A percentile compares a stretch with the other conserved stretches of the same genome.
These are phyloP conservation scores for Stromatinia cepivora DNA, from an alignment of 2,329 filamentous ascomycete species.

Conservation along the genomic window DNA sequence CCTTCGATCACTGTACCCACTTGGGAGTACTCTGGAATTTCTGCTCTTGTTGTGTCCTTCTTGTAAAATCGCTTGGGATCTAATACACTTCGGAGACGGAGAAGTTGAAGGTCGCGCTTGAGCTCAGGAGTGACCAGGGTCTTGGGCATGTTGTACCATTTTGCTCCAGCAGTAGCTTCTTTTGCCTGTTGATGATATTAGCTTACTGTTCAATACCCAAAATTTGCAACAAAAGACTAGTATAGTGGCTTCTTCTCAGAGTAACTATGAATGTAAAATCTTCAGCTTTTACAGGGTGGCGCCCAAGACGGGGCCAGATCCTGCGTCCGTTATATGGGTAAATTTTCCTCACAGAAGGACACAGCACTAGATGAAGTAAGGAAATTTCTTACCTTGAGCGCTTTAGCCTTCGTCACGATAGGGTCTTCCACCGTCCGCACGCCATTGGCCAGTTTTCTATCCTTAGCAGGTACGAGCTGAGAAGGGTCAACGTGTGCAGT, in stretches of 20 bases:
- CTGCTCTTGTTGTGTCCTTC: slow-evolving; percentile 70
- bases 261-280: slow-evolving; percentile 65
- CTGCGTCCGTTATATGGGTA: slow-evolving; percentile 74
- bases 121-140: slow-evolving; percentile 82
- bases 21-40: slow-evolving; percentile 75
- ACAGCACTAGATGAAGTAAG: slow-evolving; percentile 24
- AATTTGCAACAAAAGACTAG: slow-evolving; percentile 20
- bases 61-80: slow-evolving; percentile 69
- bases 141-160: slow-evolving; percentile 87
- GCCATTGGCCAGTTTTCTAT: slow-evolving; percentile 49
- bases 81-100: slow-evolving; percentile 85
- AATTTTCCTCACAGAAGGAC: slow-evolving; percentile 70
- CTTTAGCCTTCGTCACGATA: slow-evolving; percentile 48
- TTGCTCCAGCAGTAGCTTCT: slow-evolving; percentile 69
- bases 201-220: slow-evolving; percentile 24
- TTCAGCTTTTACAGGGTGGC: slow-evolving; percentile 70
- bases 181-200: slow-evolving; percentile 37
- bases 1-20: slow-evolving; percentile 87
- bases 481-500: slow-evolving; percentile 55
- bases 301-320: slow-evolving; percentile 77
- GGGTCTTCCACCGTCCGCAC: slow-evolving; percentile 56
- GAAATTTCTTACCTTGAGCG: slow-evolving; percentile 51
- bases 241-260: slow-evolving; percentile 51
- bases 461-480: slow-evolving; percentile 50
- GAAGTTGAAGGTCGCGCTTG: slow-evolving; percentile 83